Evolutionary conservation across 1,284 basidiomycete genomes (phyloP).

Genomic region (Cutaneotrichosporon cyanovorans): DNA sequence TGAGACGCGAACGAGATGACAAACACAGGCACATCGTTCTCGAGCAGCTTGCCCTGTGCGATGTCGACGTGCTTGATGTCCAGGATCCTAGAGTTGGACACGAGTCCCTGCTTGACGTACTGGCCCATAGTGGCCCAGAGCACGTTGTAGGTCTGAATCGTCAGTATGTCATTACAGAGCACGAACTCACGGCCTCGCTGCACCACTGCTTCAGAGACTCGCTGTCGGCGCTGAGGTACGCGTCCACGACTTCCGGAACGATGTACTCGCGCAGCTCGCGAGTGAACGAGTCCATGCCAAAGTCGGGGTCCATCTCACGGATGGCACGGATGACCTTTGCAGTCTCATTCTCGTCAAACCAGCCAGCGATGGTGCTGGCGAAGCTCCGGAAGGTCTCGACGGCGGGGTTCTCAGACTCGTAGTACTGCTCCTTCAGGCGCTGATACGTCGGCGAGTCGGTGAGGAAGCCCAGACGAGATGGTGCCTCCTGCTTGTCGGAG

Average conservation of each 20-base stretch:
- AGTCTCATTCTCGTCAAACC: slow-evolving; percentile 95
- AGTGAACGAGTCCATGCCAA: slow-evolving; percentile 78
- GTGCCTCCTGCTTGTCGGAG: slow-evolving; percentile 35
- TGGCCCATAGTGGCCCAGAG: slow-evolving; percentile 96
- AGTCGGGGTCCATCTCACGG: slow-evolving; percentile 77
- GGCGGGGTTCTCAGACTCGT: slow-evolving; percentile 90
- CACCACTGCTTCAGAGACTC: slow-evolving; percentile 86
- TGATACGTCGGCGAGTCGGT: slow-evolving; percentile 53
- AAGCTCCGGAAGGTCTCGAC: slow-evolving; percentile 72
- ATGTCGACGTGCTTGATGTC: slow-evolving; percentile 94
- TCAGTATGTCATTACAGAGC: too few relatives aligned
- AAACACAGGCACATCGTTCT: slow-evolving; percentile 82
- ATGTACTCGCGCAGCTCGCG: slow-evolving; percentile 93
- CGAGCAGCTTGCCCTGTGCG: slow-evolving; percentile 66
- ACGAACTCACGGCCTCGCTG: slow-evolving; percentile 59
- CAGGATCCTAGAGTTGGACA: slow-evolving; percentile 83
- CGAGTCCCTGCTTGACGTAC: slow-evolving; percentile 79
- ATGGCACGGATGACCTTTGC: slow-evolving; percentile 85
- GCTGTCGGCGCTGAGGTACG: slow-evolving; percentile 81
- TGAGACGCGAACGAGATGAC: slow-evolving; percentile 91
- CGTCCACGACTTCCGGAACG: slow-evolving; percentile 93
- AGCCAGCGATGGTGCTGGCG: slow-evolving; percentile 75
- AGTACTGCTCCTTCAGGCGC: slow-evolving; percentile 58
- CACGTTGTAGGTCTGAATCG: slow-evolving; percentile 72
- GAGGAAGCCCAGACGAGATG: slow-evolving; percentile 51